Evolutionary conservation across 805 yeast species (phyloP).

Genomic region (Ogataea nakhonphanomensis): DNA sequence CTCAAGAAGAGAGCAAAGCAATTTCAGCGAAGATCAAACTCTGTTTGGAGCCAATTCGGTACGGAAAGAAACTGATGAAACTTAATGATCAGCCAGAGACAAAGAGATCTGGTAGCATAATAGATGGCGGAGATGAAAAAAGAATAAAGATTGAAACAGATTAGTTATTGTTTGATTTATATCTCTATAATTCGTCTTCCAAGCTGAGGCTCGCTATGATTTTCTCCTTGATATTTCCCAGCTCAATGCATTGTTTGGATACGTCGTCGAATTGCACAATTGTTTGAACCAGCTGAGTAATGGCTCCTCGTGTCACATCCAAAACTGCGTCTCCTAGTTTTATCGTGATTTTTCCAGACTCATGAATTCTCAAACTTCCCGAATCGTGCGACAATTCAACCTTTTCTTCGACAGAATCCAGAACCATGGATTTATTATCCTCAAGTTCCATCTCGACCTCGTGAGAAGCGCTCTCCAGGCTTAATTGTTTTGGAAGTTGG

Average conservation of each 20-base stretch:
- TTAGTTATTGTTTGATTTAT: neutral
- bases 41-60: constrained; percentile 52
- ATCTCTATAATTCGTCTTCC: constrained; percentile 3
- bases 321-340: constrained; percentile 65
- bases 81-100: constrained; percentile 9
- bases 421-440: neutral
- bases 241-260: constrained; percentile 39
- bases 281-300: constrained; percentile 69
- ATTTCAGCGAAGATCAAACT: constrained; percentile 65
- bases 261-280: constrained; percentile 44
- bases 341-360: constrained; percentile 78
- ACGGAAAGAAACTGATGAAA: constrained; percentile 25
- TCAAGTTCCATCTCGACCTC: constrained; percentile 11
- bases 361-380: constrained; percentile 73
- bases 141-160: constrained; percentile 19
- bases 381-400: constrained; percentile 48
- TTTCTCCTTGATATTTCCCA: constrained; percentile 57
- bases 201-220: constrained; percentile 55
- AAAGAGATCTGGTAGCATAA: constrained; percentile 10
- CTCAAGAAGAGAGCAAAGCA: constrained; percentile 57
- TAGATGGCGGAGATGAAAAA: constrained; percentile 19
- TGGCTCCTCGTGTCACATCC: constrained; percentile 71
- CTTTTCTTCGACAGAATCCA: neutral
- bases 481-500: constrained; percentile 29
- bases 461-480: constrained; percentile 21